Percentiles rank a stretch among this genome's conserved stretches.
phyloP scores from a whole-genome alignment of 2,329 filamentous ascomycete species.

The Rhynchosporium agropyri region DNA sequence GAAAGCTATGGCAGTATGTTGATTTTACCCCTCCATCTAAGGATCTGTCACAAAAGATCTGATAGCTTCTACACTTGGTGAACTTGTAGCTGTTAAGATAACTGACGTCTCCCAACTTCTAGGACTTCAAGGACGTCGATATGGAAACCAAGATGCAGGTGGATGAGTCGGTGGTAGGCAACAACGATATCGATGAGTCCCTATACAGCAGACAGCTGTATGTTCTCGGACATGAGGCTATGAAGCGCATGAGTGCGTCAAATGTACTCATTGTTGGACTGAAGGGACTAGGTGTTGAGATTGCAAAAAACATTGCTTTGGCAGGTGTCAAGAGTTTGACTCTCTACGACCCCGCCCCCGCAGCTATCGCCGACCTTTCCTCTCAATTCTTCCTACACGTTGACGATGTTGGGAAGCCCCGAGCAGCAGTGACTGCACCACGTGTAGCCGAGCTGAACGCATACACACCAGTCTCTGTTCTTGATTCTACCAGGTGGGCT shows the following conservation, averaged over 20 bases:
- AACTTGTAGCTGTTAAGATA: not conserved
- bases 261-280: constrained; percentile 91
- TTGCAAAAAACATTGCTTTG: constrained; percentile 97
- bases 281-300: constrained; percentile 93
- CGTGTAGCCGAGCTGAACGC: constrained; percentile 93
- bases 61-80: not conserved
- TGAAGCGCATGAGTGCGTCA: constrained; percentile 98
- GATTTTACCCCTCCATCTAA: constrained; percentile 26
- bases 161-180: constrained; percentile 59
- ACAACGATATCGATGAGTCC: constrained; percentile 69
- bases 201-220: constrained; percentile 76
- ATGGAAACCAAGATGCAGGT: constrained; percentile 68
- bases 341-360: constrained; percentile 85
- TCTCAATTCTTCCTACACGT: constrained; percentile 95
- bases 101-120: constrained; percentile 4
- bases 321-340: constrained; percentile 97
- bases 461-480: constrained; percentile 88
- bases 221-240: constrained; percentile 75
- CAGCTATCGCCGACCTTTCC: constrained; percentile 84
- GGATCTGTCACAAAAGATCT: constrained; percentile 16
- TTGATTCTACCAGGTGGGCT: constrained; percentile 58
- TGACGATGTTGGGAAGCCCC: constrained; percentile 87
- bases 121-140: constrained; percentile 60
- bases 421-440: constrained; percentile 83
- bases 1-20: constrained; percentile 63